A percentile compares a stretch with the other conserved stretches of the same genome.
Conservation (phyloP, 257 asterid species). For the Primulina eburnea region DNA sequence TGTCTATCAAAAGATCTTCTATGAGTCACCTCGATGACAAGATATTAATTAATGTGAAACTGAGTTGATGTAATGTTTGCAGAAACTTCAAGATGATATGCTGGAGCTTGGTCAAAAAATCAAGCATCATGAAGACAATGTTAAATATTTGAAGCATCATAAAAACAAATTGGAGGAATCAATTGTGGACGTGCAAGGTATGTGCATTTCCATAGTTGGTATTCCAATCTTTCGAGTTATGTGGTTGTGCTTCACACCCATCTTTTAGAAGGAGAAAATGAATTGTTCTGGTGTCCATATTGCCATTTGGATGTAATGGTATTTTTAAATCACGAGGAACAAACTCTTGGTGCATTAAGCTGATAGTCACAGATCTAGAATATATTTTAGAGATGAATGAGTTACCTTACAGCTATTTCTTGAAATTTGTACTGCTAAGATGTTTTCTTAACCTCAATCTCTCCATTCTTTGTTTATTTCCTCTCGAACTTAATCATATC, state of each 20-base stretch:
- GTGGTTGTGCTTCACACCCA: neutral
- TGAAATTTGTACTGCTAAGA: conserved; percentile 12
- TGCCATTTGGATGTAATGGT: neutral
- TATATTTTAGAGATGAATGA: conserved; percentile 1
- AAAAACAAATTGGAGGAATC: conserved; percentile 47
- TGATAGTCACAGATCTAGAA: neutral
- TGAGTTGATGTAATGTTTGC: neutral
- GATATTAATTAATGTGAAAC: neutral
- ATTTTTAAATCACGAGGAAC: neutral
- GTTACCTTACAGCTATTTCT: conserved; percentile 4
- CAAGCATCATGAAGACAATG: conserved; percentile 56
- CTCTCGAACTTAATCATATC: neutral
- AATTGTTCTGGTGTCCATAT: neutral
- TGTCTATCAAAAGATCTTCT: too few relatives aligned
- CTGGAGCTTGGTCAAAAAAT: conserved; percentile 40
- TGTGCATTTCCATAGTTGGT: neutral
- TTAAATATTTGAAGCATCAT: conserved; percentile 42
- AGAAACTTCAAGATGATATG: conserved; percentile 13
- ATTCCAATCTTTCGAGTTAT: neutral
- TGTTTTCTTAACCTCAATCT: conserved; percentile 16
- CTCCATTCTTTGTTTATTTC: conserved; percentile 2
- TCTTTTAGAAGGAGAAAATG: neutral
- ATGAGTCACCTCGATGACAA: neutral
- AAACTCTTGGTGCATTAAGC: conserved; percentile 10
- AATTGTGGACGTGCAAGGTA: conserved; percentile 59